Base-by-base conservation (phyloP, 2,329 filamentous ascomycete genomes). In the Exophiala phaeomuriformis region DNA sequence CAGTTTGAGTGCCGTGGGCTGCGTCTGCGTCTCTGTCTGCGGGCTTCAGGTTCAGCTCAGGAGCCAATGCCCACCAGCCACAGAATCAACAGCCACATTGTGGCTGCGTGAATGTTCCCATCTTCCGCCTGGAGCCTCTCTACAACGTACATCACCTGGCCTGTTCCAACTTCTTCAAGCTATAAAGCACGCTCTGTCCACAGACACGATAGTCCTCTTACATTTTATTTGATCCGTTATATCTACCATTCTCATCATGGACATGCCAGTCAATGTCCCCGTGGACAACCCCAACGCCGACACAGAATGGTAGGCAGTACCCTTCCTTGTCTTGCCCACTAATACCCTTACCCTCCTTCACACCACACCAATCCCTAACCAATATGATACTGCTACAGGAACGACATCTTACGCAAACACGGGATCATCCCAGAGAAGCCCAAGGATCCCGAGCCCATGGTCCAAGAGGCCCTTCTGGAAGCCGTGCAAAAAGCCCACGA, bases 381-480 rank as follows among this genome's bases (percentile, higher is more conserved):
- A 32, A 19, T 19, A 28, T 30, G 62, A 52, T 53, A 27, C 53
- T 52, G 51, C 49, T 44, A 40, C 41, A 58, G 55, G 58, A 98
- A 98, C 69, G 93, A 98, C 64, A 98, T 98, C 66, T 83, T 98
- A 53, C 88, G 93, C 64, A 94, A 95, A 71, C 90, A 98, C 75
- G 89, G 90, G 61, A 79, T 98, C 62, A 97, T 98, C 58, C 93
- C 93, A n/a, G 90, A 97, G 69, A 97, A 95, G 69, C 90, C 91
- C 0, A 90, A 90, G 2, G 95, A 91, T 43, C 93, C 93, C 1
- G 96, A 93, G 1, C 90, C 90, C 4, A 85, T 95, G 74, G 96
- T 98, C 64, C 86, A 98, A 72, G 91, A 97, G 75, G 93, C 93
- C 3, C 81, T 98, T 44, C 71, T 85, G 19, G 88, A 95, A 73